A percentile compares a stretch with the other conserved stretches of the same genome.
These are phyloP conservation scores for Ballota nigra DNA, from an alignment of 257 asterid species.

Conservation along the genomic window DNA sequence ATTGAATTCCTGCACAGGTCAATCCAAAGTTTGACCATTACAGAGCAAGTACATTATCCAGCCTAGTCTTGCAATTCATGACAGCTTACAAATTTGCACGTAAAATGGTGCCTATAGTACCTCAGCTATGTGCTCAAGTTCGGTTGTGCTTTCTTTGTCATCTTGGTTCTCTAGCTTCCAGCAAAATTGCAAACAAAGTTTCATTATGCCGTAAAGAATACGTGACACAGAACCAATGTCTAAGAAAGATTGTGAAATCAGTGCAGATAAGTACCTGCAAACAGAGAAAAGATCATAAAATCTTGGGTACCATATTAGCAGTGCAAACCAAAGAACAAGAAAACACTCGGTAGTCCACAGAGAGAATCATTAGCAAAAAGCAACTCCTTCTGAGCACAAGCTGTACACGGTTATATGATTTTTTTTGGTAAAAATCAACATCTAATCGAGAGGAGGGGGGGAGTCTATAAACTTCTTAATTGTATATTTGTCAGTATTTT, in stretches of 20 bases:
- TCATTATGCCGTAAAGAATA: slow-evolving; percentile 95
- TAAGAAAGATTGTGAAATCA: slow-evolving; percentile 91
- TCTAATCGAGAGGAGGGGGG: too few relatives aligned
- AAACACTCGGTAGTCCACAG: background rate
- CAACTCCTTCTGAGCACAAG: background rate
- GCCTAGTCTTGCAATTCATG: background rate
- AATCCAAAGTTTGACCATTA: background rate
- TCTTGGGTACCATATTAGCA: background rate
- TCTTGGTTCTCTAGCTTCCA: slow-evolving; percentile 89
- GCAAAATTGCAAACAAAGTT: slow-evolving; percentile 89
- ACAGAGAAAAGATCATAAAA: slow-evolving; percentile 20
- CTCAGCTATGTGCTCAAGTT: slow-evolving; percentile 90
- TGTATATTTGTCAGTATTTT: background rate
- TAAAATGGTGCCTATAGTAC: slow-evolving; percentile 35
- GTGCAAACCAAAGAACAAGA: slow-evolving; percentile 13
- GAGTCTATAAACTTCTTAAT: background rate
- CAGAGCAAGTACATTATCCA: background rate
- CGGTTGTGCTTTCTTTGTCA: slow-evolving; percentile 54
- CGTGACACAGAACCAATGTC: slow-evolving; percentile 98
- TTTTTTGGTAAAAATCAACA: slow-evolving; percentile 5
- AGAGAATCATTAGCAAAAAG: slow-evolving; percentile 1
- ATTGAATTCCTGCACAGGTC: slow-evolving; percentile 68
- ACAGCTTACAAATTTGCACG: slow-evolving; percentile 21
- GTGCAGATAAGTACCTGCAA: slow-evolving; percentile 86
- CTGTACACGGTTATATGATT: background rate